Conservation (phyloP, 2,329 filamentous ascomycete genomes). For the Fusarium hainanense region DNA sequence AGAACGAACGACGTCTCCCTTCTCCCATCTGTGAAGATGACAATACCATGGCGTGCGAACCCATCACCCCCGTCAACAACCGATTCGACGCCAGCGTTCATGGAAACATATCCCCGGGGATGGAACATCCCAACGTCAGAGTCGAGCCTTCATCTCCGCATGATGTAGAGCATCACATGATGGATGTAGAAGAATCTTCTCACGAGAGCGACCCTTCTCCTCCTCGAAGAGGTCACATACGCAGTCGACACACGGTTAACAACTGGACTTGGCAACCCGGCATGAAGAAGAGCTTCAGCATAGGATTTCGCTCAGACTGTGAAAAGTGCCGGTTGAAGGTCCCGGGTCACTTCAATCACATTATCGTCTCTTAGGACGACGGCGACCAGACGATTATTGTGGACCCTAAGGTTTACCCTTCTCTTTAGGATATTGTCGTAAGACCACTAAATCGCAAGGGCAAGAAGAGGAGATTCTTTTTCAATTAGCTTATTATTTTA, state of each 20-base stretch:
- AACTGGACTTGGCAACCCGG: constrained; percentile 70
- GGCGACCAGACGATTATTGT: constrained; percentile 37
- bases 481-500: background rate
- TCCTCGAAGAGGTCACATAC: constrained; percentile 65
- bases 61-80: constrained; percentile 48
- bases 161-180: constrained; percentile 55
- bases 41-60: constrained; percentile 57
- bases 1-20: constrained; percentile 65
- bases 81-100: constrained; percentile 49
- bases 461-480: constrained; percentile 6
- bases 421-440: constrained; percentile 45
- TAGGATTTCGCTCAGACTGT: constrained; percentile 82
- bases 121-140: constrained; percentile 27
- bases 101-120: constrained; percentile 43
- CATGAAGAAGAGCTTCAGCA: constrained; percentile 78
- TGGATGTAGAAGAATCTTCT: constrained; percentile 52
- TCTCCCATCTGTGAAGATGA: constrained; percentile 71
- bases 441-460: constrained; percentile 41
- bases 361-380: constrained; percentile 70
- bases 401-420: constrained; percentile 36
- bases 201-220: constrained; percentile 57
- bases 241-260: constrained; percentile 69
- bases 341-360: constrained; percentile 84
- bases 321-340: constrained; percentile 81
- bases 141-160: constrained; percentile 47